These are phyloP conservation scores for Neonectria hederae DNA, from an alignment of 2,329 filamentous ascomycete species.

Conservation along the genomic window DNA sequence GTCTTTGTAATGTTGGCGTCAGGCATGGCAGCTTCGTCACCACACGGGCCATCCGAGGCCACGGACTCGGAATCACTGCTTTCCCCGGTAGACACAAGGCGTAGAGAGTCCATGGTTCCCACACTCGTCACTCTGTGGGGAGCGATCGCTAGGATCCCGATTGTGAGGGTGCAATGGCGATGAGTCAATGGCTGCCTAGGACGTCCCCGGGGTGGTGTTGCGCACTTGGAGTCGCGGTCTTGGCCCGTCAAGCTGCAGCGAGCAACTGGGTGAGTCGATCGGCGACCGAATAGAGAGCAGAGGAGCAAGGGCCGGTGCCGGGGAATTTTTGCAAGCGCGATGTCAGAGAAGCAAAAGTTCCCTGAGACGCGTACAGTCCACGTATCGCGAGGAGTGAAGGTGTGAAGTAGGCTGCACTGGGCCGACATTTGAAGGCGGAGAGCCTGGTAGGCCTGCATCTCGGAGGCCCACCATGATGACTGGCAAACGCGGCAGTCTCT, in stretches of 20 bases:
- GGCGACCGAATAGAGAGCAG: neutral
- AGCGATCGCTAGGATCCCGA: neutral
- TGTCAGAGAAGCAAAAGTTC: constrained; percentile 17
- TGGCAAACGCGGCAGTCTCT: neutral
- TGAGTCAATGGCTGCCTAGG: constrained; percentile 25
- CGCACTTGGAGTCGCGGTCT: neutral
- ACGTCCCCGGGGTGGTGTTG: neutral
- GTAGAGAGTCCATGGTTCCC: constrained; percentile 12
- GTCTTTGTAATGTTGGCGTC: constrained; percentile 29
- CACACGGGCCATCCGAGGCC: constrained; percentile 8
- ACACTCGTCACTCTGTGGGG: constrained; percentile 10
- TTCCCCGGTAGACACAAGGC: neutral
- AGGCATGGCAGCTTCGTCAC: constrained; percentile 6
- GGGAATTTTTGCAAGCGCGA: constrained; percentile 1
- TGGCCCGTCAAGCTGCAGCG: neutral
- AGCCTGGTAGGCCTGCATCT: neutral
- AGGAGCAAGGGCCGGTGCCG: neutral
- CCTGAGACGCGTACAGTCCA: constrained; percentile 1
- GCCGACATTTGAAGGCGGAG: neutral
- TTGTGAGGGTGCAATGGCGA: neutral
- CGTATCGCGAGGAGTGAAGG: constrained; percentile 1
- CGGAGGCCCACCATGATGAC: constrained; percentile 9
- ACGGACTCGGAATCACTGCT: constrained; percentile 19
- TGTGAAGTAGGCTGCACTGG: neutral
- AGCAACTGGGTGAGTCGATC: neutral